Conservation (phyloP, 1,284 basidiomycete species). For the Blastosporella zonata region DNA sequence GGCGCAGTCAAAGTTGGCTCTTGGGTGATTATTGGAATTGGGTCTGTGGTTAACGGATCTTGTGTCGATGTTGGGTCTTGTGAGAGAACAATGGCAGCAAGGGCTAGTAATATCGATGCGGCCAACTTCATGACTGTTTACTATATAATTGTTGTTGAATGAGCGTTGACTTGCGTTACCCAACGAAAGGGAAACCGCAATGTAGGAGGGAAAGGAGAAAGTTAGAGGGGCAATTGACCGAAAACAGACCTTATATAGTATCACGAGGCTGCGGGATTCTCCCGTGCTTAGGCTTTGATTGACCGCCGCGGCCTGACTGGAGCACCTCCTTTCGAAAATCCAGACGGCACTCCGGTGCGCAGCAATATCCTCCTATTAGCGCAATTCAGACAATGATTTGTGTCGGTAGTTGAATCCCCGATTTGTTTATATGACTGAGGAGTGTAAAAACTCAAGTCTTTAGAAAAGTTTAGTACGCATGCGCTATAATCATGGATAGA, state of each 20-base stretch:
- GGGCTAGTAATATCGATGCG: constrained; percentile 5
- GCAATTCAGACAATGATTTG: too few relatives aligned
- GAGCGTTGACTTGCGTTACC: background rate
- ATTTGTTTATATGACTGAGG: too few relatives aligned
- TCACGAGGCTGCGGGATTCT: constrained; percentile 14
- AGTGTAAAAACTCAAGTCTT: too few relatives aligned
- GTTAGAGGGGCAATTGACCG: background rate
- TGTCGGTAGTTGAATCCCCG: too few relatives aligned
- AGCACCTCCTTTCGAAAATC: background rate
- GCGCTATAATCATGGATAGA: too few relatives aligned
- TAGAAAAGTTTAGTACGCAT: too few relatives aligned
- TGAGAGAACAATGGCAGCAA: constrained; percentile 4
- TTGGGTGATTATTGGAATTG: too few relatives aligned
- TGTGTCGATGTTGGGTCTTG: constrained; percentile 12
- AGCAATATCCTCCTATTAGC: too few relatives aligned
- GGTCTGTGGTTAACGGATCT: too few relatives aligned
- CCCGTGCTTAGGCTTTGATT: constrained; percentile 11
- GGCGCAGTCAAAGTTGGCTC: constrained; percentile 18
- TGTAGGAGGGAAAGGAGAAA: constrained; percentile 1
- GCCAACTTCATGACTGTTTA: constrained; percentile 2
- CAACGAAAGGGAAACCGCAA: background rate
- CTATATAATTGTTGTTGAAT: background rate
- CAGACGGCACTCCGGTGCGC: background rate
- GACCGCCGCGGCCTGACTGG: background rate
- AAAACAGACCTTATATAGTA: constrained; percentile 8